These are phyloP conservation scores for Globisporangium mamillatum DNA, from an alignment of 352 stramenopile genomes.

Conservation along the genomic window DNA sequence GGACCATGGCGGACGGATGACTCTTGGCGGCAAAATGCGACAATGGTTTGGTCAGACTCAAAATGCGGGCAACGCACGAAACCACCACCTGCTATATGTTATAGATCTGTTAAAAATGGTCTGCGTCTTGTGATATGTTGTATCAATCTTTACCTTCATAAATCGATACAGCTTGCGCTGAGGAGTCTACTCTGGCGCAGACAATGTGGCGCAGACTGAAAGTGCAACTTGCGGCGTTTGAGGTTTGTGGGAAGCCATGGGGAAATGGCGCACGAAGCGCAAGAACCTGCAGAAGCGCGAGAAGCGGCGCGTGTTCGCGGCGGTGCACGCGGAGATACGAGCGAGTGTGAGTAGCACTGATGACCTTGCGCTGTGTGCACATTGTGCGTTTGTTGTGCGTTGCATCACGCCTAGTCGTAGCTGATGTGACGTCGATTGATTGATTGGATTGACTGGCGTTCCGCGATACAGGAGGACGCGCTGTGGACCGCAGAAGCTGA, in stretches of 20 bases:
- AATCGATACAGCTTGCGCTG: not conserved
- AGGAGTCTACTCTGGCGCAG: not conserved
- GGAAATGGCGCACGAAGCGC: conserved; percentile 44
- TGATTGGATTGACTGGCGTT: not conserved
- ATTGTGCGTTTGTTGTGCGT: not conserved
- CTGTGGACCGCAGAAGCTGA: conserved; percentile 41
- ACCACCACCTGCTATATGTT: not conserved
- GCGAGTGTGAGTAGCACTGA: conserved; percentile 27
- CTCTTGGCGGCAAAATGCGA: conserved; percentile 14
- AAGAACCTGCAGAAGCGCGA: conserved; percentile 83
- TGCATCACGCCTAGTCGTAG: not conserved
- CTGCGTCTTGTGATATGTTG: not conserved
- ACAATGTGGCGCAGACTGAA: not conserved
- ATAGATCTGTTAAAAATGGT: not conserved
- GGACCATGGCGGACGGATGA: not conserved
- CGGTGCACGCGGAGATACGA: conserved; percentile 48
- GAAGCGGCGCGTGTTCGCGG: conserved; percentile 60
- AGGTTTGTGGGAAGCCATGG: conserved; percentile 28
- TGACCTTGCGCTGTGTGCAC: not conserved
- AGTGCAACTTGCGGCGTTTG: not conserved
- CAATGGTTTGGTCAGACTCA: conserved; percentile 2
- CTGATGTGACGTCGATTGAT: not conserved
- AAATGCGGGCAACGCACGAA: not conserved
- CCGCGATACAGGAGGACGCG: conserved; percentile 26
- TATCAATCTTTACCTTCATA: not conserved